Evolutionary conservation across 2,329 filamentous ascomycete species (phyloP).

Genomic region (Hysterium pulicare): DNA sequence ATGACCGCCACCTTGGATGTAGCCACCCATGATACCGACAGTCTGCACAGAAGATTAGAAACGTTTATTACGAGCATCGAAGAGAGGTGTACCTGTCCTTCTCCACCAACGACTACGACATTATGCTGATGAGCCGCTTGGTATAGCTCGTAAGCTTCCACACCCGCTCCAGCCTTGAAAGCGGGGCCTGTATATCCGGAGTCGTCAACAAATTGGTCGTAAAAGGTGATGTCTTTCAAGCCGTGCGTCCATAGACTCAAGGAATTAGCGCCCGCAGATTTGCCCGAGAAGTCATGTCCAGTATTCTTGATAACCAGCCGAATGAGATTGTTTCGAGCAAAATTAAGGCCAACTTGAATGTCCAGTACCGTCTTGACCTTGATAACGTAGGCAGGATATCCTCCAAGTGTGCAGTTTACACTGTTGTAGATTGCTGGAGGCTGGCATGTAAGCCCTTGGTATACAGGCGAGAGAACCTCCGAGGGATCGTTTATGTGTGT

Average conservation of each 20-base stretch:
- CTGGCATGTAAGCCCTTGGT: conserved; percentile 25
- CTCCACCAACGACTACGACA: conserved; percentile 20
- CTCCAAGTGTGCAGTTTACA: conserved; percentile 30
- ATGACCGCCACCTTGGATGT: conserved; percentile 50
- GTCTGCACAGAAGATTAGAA: conserved; percentile 21
- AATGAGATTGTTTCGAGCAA: conserved; percentile 31
- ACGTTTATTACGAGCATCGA: neutral
- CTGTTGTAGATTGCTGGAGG: conserved; percentile 19
- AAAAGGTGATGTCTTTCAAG: conserved; percentile 25
- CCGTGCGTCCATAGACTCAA: conserved; percentile 30
- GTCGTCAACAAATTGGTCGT: conserved; percentile 20
- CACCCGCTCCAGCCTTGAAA: conserved; percentile 26
- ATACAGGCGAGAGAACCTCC: conserved; percentile 25
- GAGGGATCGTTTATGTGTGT: conserved; percentile 20
- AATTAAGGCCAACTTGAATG: conserved; percentile 35
- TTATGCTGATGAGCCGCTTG: conserved; percentile 20
- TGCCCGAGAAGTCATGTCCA: conserved; percentile 35
- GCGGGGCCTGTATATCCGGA: conserved; percentile 26
- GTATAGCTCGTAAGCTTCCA: conserved; percentile 26
- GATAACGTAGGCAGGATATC: conserved; percentile 34
- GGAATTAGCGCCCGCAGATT: conserved; percentile 20
- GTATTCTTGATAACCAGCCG: conserved; percentile 35
- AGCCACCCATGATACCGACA: conserved; percentile 47
- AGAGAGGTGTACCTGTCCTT: conserved; percentile 15
- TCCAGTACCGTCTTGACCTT: conserved; percentile 35